Base-by-base conservation (phyloP, 2,329 filamentous ascomycete species). In the Sclerotiophoma versabilis region DNA sequence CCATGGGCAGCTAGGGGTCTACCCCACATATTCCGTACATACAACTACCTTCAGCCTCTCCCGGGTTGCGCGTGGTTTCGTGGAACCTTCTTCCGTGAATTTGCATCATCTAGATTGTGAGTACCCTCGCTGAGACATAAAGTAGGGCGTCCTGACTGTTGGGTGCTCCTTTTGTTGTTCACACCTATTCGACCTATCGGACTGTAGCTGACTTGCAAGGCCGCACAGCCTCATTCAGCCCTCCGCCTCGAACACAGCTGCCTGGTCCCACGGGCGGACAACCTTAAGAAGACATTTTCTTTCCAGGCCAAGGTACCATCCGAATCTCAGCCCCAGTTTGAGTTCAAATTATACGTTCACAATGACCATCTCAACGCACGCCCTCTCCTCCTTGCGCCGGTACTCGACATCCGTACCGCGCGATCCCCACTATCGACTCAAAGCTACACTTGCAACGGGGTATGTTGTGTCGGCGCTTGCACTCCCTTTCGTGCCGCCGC, bases 401-500 rank as follows among this genome's bases (percentile, higher is more conserved):
- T 76, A 76, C 64, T 74, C 73, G 0, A 69, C 72, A 15, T 59
- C 63, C 15, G 41, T 71, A 12, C 69, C 71, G 1, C 72, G 69
- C 51, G 71, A 75, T 38, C 72, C 72, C 0, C 70, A 68, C 57
- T 73, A 70, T 58, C 59, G 63, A 5, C 66, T 75, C 46, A 73
- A 75, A 54, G 69, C 69, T 20, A 65, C 63, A 7, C 67, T 75
- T 11, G 72, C 73, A 59, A 75, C 71, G 1, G 66, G 68, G 11
- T 77, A 76, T 39, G 66, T 76, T 1, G 69, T 74, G 5, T 69
- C 65, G 4, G 75, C 73, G 12, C 73, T 76, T 26, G 73, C 74
- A 3, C 62, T 77, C 7, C 75, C 75, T 0, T 76, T 76, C 56
- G 71, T 77, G 27, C 75, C 73, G 19, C 73, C 75, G 20, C 66